Conservation (phyloP, 257 asterid species). For the Solanum peruvianum region DNA sequence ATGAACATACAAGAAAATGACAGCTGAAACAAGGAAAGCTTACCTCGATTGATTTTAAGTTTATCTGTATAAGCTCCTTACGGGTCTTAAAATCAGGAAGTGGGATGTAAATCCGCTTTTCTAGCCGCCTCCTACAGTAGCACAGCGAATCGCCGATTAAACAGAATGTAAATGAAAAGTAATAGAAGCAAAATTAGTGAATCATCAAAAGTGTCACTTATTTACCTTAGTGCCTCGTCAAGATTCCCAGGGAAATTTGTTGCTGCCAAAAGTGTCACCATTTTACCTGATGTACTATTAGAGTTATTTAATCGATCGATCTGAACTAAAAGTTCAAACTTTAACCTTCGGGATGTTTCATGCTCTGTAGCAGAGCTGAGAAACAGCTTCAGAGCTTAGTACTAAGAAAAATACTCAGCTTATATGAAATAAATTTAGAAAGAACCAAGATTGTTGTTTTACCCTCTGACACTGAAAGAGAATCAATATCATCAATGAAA, state of each 20-base stretch:
- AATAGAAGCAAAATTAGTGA: background rate
- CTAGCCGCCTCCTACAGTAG: conserved; percentile 69
- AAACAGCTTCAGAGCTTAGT: background rate
- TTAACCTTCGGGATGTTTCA: conserved; percentile 86
- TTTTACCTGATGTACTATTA: conserved; percentile 79
- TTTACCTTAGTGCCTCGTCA: conserved; percentile 78
- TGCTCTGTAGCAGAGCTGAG: conserved; percentile 87
- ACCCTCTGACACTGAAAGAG: too few species aligned
- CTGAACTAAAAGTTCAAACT: conserved; percentile 83
- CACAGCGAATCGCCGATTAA: background rate
- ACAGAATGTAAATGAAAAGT: background rate
- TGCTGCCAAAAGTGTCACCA: conserved; percentile 46
- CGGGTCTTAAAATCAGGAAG: conserved; percentile 79
- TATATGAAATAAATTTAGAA: too few species aligned
- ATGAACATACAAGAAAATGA: background rate
- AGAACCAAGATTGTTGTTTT: too few species aligned
- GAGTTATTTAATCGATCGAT: conserved; percentile 76
- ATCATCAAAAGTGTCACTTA: too few species aligned
- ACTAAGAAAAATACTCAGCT: too few species aligned
- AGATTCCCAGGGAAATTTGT: conserved; percentile 74
- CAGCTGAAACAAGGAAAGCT: background rate
- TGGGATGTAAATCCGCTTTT: conserved; percentile 86
- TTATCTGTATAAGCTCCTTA: conserved; percentile 75
- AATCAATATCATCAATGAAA: too few species aligned
- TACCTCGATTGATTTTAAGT: conserved; percentile 83